Base-by-base conservation (phyloP, 768 basidiomycete species). In the Suillus ampliporus region DNA sequence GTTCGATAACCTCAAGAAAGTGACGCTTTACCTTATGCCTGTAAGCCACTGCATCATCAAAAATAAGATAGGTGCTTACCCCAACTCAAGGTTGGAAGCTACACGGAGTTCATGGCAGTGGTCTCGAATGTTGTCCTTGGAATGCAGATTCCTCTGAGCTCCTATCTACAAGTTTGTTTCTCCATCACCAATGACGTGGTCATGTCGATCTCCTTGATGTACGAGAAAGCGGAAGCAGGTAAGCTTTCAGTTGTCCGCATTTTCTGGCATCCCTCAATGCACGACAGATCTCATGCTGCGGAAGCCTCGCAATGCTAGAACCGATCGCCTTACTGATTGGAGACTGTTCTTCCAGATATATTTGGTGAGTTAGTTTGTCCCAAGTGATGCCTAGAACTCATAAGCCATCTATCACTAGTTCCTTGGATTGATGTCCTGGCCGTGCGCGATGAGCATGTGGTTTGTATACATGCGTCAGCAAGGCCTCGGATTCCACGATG, bases 1-100 rank as follows among this genome's bases (percentile, higher is more conserved):
- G 1, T 87, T 87, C 62, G 84, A 86, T 67, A 88, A 88, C 65
- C 66, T 88, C 60, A 80, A 84, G 80, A 82, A 85, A 78, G 72
- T 82, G 46, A 79, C 79, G 19, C 65, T 80, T n/a, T 80, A 82
- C 61, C 68, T 83, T 10, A 77, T 82, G 71, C 82, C 82, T 11
- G 78, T 80, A 62, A 52, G 74, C 65, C 17, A 57, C 17, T 46
- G 17, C 10, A 46, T 28, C 17, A 21, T 35, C 38, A 43, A 28
- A 60, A 19, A 34, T 64, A 62, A 38, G 57, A 64, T n/a, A 6
- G 3, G 21, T 61, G 21, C 56, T 62, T 50, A 53, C 28, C 43
- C 8, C 26, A 40, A 37, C 11, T 28, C 2, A 64, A 82, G 75
- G 80, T 83, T n/a, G 84, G 85, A 35, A 82, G 82, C 23, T 89